Conservation (phyloP, 768 basidiomycete species). For the Termitomyces eurrhizus region DNA sequence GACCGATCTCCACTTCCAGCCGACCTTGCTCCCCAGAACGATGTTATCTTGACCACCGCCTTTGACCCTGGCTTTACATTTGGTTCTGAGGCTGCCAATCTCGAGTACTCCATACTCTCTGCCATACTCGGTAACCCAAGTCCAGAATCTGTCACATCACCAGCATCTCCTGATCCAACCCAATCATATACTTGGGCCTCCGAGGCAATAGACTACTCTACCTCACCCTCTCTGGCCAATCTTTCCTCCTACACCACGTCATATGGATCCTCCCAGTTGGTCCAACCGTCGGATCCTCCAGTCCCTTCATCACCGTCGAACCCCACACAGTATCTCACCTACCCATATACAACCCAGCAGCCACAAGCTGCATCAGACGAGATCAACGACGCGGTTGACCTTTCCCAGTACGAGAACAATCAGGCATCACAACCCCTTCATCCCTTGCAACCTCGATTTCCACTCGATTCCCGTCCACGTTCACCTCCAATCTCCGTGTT, state of each 20-base stretch:
- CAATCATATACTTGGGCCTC: slow-evolving; percentile 41
- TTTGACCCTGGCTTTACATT: slow-evolving; percentile 67
- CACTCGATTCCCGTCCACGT: slow-evolving; percentile 39
- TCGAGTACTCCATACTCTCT: slow-evolving; percentile 93
- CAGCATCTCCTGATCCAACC: slow-evolving; percentile 33
- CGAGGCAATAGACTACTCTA: slow-evolving; percentile 34
- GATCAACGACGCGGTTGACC: slow-evolving; percentile 32
- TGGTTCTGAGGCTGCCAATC: slow-evolving; percentile 86
- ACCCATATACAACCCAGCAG: slow-evolving; percentile 36
- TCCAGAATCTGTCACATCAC: slow-evolving; percentile 42
- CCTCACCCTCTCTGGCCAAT: slow-evolving; percentile 30
- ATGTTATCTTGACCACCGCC: slow-evolving; percentile 56
- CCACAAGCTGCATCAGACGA: slow-evolving; percentile 32
- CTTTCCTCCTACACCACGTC: slow-evolving; percentile 26
- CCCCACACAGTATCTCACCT: slow-evolving; percentile 40
- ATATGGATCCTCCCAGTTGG: slow-evolving; percentile 33
- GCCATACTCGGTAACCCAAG: slow-evolving; percentile 83
- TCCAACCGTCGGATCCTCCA: slow-evolving; percentile 31
- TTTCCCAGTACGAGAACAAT: slow-evolving; percentile 23
- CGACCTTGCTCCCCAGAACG: slow-evolving; percentile 50
- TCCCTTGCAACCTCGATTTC: slow-evolving; percentile 50
- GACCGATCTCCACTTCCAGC: slow-evolving; percentile 25
- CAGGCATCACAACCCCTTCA: slow-evolving; percentile 30
- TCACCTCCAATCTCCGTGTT: slow-evolving; percentile 35
- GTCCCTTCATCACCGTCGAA: slow-evolving; percentile 32